A percentile compares a stretch with the other conserved stretches of the same genome.
Evolutionary conservation across 2,329 filamentous ascomycete species (phyloP).

Genomic region (Pseudocercospora pini-densiflorae): DNA sequence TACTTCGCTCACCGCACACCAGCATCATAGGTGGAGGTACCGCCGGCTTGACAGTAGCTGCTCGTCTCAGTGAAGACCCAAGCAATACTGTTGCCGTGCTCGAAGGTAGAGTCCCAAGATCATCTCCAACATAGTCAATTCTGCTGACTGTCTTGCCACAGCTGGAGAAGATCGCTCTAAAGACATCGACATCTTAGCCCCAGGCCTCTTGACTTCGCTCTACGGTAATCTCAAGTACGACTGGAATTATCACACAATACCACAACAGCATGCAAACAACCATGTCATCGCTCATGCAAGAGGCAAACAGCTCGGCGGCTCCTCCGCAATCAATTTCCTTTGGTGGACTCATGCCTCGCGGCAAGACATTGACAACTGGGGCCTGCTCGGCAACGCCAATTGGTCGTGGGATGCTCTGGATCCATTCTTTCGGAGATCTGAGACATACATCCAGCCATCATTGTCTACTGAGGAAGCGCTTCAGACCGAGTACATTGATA

Average conservation of each 20-base stretch:
- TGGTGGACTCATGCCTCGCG: constrained; percentile 25
- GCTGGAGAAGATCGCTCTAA: constrained; percentile 18
- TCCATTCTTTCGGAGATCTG: constrained; percentile 22
- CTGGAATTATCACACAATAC: constrained; percentile 25
- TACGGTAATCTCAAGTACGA: constrained; percentile 25
- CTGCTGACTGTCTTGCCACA: background rate
- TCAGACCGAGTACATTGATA: constrained; percentile 27
- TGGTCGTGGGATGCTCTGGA: constrained; percentile 43
- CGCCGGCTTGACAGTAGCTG: constrained; percentile 34
- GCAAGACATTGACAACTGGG: constrained; percentile 41
- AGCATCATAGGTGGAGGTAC: constrained; percentile 37
- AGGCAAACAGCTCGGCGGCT: constrained; percentile 45
- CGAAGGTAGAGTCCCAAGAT: constrained; percentile 26
- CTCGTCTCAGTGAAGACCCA: constrained; percentile 32
- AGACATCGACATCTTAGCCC: constrained; percentile 24
- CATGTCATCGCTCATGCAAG: constrained; percentile 24
- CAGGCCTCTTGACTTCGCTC: constrained; percentile 19
- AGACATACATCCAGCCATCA: constrained; percentile 13
- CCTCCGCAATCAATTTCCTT: constrained; percentile 43
- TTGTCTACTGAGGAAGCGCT: constrained; percentile 11
- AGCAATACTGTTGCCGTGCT: constrained; percentile 36
- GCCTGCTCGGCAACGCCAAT: constrained; percentile 30
- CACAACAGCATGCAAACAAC: constrained; percentile 18
- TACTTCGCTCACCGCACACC: background rate
- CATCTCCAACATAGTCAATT: no score